Evolutionary conservation across 2,329 filamentous ascomycete genomes (phyloP).

Genomic region (Thyridium curvatum): DNA sequence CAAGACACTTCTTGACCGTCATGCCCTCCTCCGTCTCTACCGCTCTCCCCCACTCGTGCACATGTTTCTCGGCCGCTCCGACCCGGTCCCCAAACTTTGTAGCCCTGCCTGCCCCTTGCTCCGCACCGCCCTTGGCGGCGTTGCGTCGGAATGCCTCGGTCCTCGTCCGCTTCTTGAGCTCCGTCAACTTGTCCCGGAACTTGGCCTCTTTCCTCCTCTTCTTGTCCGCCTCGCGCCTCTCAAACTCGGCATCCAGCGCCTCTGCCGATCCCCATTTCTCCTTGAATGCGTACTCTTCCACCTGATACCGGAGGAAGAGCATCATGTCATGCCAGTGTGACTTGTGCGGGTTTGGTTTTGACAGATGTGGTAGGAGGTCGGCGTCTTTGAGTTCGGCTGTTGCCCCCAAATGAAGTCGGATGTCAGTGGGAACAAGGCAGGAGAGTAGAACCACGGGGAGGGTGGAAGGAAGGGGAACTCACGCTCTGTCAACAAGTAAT

Average conservation of each 20-base stretch:
- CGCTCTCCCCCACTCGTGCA: constrained; percentile 77
- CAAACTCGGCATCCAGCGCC: constrained; percentile 83
- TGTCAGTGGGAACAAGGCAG: no score
- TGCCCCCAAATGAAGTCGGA: constrained; percentile 4
- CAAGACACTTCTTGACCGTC: constrained; percentile 72
- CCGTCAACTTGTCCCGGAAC: constrained; percentile 81
- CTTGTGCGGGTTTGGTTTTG: constrained; percentile 90
- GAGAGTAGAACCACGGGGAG: not conserved
- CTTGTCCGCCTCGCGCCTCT: constrained; percentile 68
- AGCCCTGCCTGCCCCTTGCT: constrained; percentile 28
- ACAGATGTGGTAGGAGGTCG: constrained; percentile 79
- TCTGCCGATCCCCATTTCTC: constrained; percentile 89
- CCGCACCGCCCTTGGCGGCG: constrained; percentile 43
- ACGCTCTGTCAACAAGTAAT: constrained; percentile 92
- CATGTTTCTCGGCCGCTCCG: constrained; percentile 63
- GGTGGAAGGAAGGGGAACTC: constrained; percentile 26
- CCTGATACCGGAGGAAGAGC: constrained; percentile 87
- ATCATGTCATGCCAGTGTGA: constrained; percentile 98
- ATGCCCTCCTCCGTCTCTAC: constrained; percentile 66
- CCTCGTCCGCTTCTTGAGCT: constrained; percentile 87
- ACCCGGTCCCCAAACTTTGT: constrained; percentile 73
- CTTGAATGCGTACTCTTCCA: constrained; percentile 86
- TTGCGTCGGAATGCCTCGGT: constrained; percentile 83
- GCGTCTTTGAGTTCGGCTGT: constrained; percentile 83
- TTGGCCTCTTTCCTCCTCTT: constrained; percentile 85